Evolutionary conservation across 495 filamentous ascomycete genomes (phyloP).

Genomic region (Penicillium manginii): DNA sequence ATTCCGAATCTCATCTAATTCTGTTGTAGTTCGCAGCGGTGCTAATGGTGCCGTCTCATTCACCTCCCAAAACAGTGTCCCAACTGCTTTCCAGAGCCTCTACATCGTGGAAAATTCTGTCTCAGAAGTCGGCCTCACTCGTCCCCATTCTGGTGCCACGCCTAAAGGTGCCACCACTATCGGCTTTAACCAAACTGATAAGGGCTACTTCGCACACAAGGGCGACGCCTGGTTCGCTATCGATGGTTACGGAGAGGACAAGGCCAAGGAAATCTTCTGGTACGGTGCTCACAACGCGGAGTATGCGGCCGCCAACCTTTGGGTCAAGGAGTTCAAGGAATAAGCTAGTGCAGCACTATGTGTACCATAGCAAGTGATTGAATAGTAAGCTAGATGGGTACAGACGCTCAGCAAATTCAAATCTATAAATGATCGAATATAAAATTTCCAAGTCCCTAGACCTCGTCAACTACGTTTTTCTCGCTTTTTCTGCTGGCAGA

Average conservation of each 20-base stretch:
- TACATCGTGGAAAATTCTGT: constrained; percentile 32
- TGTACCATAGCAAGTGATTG: too few species aligned
- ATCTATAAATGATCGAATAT: too few species aligned
- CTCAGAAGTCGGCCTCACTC: constrained; percentile 30
- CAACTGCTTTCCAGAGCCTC: constrained; percentile 37
- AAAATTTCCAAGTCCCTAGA: too few species aligned
- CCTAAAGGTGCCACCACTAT: constrained; percentile 32
- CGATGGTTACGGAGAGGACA: constrained; percentile 26
- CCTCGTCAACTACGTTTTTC: too few species aligned
- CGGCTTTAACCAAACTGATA: constrained; percentile 32
- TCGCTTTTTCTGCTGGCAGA: too few species aligned
- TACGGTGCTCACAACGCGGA: constrained; percentile 29
- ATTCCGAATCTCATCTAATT: not conserved
- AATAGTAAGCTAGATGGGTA: too few species aligned
- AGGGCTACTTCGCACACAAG: constrained; percentile 35
- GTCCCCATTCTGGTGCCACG: constrained; percentile 35
- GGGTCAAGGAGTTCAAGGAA: constrained; percentile 38
- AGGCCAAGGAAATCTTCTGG: constrained; percentile 34
- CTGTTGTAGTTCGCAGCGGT: constrained; percentile 17
- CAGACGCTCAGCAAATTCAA: too few species aligned
- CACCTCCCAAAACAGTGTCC: constrained; percentile 28
- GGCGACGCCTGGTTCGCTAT: constrained; percentile 33
- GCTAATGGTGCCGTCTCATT: constrained; percentile 26
- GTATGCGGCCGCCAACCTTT: constrained; percentile 25
- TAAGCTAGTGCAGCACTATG: not conserved